Evolutionary conservation across 2,329 filamentous ascomycete genomes (phyloP).

Genomic region (Xenosphaeropsis pyriputrescens): DNA sequence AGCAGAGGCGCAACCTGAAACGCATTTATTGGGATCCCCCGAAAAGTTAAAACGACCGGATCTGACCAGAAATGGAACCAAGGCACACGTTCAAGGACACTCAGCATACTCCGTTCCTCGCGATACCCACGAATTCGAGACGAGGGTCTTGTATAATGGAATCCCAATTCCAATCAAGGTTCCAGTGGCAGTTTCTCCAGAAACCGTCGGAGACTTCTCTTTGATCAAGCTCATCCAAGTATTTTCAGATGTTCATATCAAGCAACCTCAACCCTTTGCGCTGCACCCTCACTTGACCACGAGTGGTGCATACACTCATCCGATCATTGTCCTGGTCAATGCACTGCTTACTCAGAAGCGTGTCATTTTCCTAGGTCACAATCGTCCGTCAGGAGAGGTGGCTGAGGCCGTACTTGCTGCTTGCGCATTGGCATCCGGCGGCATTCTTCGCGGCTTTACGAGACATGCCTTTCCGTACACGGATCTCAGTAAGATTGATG

Average conservation of each 20-base stretch:
- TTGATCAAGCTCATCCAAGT: slow-evolving; percentile 94
- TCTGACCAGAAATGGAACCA: slow-evolving; percentile 40
- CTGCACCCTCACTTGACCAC: slow-evolving; percentile 89
- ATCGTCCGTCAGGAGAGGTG: slow-evolving; percentile 87
- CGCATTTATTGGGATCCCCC: slow-evolving; percentile 13
- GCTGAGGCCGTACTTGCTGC: slow-evolving; percentile 97
- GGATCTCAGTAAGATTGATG: slow-evolving; percentile 93
- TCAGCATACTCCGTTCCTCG: slow-evolving; percentile 64
- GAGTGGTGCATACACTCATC: slow-evolving; percentile 77
- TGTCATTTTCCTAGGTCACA: slow-evolving; percentile 90
- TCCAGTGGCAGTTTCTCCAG: slow-evolving; percentile 81
- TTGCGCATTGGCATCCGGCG: slow-evolving; percentile 84
- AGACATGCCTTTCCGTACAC: slow-evolving; percentile 96
- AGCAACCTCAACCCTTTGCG: slow-evolving; percentile 70
- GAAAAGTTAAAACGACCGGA: slow-evolving; percentile 11
- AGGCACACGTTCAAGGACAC: slow-evolving; percentile 45
- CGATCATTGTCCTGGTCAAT: slow-evolving; percentile 88
- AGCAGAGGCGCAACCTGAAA: slow-evolving; percentile 4
- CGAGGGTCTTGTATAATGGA: slow-evolving; percentile 86
- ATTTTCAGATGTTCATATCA: slow-evolving; percentile 72
- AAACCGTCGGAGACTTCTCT: slow-evolving; percentile 95
- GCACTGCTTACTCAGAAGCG: slow-evolving; percentile 92
- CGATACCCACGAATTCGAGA: slow-evolving; percentile 97
- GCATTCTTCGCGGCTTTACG: slow-evolving; percentile 85
- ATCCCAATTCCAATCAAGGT: slow-evolving; percentile 96